Base-by-base conservation (phyloP, 2,329 filamentous ascomycete species). In the Neonectria magnoliae region DNA sequence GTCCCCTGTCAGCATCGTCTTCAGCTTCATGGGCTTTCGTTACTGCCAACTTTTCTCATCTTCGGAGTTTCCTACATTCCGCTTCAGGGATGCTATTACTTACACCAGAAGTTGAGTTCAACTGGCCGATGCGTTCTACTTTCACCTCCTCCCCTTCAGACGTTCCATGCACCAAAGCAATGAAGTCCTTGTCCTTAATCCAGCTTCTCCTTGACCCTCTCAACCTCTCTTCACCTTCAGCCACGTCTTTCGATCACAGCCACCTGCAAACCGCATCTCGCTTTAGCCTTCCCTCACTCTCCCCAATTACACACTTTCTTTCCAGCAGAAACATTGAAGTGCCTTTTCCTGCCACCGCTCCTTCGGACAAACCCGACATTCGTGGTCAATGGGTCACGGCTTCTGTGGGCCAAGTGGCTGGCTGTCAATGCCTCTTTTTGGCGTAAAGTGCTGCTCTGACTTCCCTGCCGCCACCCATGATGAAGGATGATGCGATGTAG, bases 11-110 rank as follows among this genome's bases (percentile, higher is more conserved):
- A 44, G 29, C 48, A 27, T 53, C 57, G 38, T 54, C 48, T 41
- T 57, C 33, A 22, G 14, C 56, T 6, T 52, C 57, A 55, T 55
- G 42, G 57, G 50, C 52, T n/a, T 22, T 20, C 18, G 18, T 60
- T 54, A 60, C 57, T 60, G 57, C 57, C 57, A 60, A 60, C 57
- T 60, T 60, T 60, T 55, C 42, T 42, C 18, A 42, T 20, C 38
- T n/a, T 18, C 38, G 38, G 38, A 20, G 2, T 47, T 16, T 29
- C 14, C 41, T 18, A 18, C 50, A 45, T 18, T 29, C 20, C 14
- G 20, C 41, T 41, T 33, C 48, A 31, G 31, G 29, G 52, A 54
- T 52, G 11, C 16, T 29, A 31, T 41, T 27, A n/a, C 44, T 55
- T n/a, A 11, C 45, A 25, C 31, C n/a, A 18, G n/a, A 42, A 8